Evolutionary conservation across 495 filamentous ascomycete genomes (phyloP), one percentile per base, ranked within the genome.

Genomic region (Annulohypoxylon bovei): DNA sequence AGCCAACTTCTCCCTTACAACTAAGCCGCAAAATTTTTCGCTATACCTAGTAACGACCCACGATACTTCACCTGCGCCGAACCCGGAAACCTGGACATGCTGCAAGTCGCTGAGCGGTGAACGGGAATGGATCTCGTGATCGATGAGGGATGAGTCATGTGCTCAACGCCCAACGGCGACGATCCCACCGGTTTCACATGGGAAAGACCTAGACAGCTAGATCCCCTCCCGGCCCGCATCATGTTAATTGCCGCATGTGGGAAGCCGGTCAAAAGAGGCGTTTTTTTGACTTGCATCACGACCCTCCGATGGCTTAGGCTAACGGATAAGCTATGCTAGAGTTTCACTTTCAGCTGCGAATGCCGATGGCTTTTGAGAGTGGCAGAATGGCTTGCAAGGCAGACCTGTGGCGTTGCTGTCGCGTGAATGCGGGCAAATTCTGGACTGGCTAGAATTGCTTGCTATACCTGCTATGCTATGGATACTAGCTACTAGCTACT

Each of bases 111-210:
- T 61, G 63, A 71, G 68, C 68, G 68, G 68, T 67, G 63, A 63
- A 71, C 35, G 37, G 44, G 44, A 22, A 57, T 39, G 23, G 58
- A 71, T 67, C 68, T 67, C 63, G 68, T 71, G 68, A 71, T 66
- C 57, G 27, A 42, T 35, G 11, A 40, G 6, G 33, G 3, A 42
- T 67, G 62, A 65, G 58, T 71, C 68, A 71, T 59, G 57, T 67
- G 68, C 57, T 62, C 58, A 32, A 44, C 61, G 67, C 68, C 68
- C 55, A 62, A 49, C 56, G 62, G 44, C 40, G 63, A 37, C 63
- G 63, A 67, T 71, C 63, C 62, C 62, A 52, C 55, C 46, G 53
- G 62, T 65, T 66, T 62, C 56, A 65, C 61, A 22, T 49, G 33
- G 30, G 50, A 33, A 62, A 62, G 52, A 57, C 56, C 57, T 47